Base-by-base conservation (phyloP, 2,329 filamentous ascomycete species). In the Eurotiales sp. region DNA sequence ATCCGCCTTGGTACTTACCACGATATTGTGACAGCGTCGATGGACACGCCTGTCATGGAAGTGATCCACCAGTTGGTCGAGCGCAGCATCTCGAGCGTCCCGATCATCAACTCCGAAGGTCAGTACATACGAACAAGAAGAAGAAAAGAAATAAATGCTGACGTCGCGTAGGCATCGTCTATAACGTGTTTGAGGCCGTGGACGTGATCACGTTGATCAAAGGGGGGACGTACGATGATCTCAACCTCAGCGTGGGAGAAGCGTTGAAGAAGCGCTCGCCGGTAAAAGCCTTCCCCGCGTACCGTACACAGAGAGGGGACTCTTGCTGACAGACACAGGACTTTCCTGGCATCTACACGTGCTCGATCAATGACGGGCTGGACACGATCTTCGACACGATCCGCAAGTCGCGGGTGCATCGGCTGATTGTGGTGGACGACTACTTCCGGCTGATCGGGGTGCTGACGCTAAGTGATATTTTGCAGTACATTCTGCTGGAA, bases 381-480 rank as follows among this genome's bases (percentile, higher is more conserved):
- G 92, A 95, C 67, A 92, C 91, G 10, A 93, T 99, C 60, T 97
- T 97, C 68, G 91, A 96, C 69, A 97, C 93, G 1, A 88, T 99
- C 60, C 88, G 92, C 59, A 95, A 92, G 73, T 96, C 91, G 41
- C 82, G 95, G 55, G 92, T 99, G 23, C 93, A 99, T 72, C 83
- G 93, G 56, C 78, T 99, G 58, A 86, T 97, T 51, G 87, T 99
- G 44, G 88, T 99, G 52, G 91, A 99, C 69, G 90, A 96, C 58
- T 82, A 91, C 47, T 89, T 85, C 66, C 84, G 85, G 59, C 82
- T 99, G 50, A 88, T 86, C 67, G 93, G 93, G 42, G 83, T 99
- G 50, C 84, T 99, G 54, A 96, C 91, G 6, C 77, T 99, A 50
- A 97, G 92, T 53, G 93, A 99, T 72, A 96, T 99, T 59, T 81